Conservation (phyloP, 208 protist species). For the Trichomonas vaginalis region DNA sequence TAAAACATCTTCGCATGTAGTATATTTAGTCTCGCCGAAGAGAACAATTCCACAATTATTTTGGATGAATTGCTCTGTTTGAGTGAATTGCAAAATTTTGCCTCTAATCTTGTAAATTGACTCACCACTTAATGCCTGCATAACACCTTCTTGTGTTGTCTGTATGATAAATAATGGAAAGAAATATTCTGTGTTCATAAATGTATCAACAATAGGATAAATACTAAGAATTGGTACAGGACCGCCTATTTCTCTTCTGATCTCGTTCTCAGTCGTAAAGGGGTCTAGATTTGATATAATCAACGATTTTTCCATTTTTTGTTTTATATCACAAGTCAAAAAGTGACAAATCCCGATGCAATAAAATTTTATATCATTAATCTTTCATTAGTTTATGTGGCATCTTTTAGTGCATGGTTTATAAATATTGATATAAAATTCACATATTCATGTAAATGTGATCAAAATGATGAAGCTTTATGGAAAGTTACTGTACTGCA, state of each 20-base stretch:
- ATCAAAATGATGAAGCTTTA: no score
- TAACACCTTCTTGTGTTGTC: background rate
- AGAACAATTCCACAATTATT: background rate
- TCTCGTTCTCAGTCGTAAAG: background rate
- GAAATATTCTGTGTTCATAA: background rate
- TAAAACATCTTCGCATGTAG: background rate
- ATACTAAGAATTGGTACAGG: background rate
- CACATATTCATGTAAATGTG: no score
- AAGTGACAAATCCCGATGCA: no score
- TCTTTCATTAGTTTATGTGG: no score
- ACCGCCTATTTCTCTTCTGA: background rate
- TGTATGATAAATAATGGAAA: background rate
- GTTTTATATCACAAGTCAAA: background rate
- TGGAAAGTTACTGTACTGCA: no score
- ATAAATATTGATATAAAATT: no score
- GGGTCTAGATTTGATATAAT: background rate
- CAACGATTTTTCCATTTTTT: background rate
- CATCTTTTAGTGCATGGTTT: no score
- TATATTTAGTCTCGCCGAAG: background rate
- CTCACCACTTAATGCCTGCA: background rate
- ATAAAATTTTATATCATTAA: no score
- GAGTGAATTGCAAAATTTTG: background rate
- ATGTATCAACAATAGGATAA: background rate
- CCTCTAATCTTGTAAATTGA: background rate
- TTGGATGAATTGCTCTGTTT: background rate